These are phyloP conservation scores for Hypoxylon lenormandii DNA, from an alignment of 495 filamentous ascomycete genomes.

Conservation along the genomic window DNA sequence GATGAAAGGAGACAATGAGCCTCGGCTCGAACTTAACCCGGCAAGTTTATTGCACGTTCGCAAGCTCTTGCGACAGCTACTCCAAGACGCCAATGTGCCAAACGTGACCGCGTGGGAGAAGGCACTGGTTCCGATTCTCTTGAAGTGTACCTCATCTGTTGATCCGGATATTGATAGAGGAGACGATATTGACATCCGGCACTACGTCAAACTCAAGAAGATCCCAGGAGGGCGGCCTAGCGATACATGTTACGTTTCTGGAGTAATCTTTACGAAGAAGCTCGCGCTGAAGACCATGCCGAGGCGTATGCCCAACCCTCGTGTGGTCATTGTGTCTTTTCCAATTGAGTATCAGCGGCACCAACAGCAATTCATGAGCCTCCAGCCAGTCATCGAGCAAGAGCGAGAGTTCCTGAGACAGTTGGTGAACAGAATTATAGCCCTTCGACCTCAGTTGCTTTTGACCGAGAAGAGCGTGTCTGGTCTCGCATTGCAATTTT, in stretches of 20 bases:
- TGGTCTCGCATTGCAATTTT: slow-evolving; percentile 85
- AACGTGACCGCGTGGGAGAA: slow-evolving; percentile 85
- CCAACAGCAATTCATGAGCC: slow-evolving; percentile 96
- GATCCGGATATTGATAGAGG: slow-evolving; percentile 88
- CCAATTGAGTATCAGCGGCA: slow-evolving; percentile 96
- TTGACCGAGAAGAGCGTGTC: slow-evolving; percentile 91
- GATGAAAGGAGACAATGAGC: slow-evolving; percentile 78
- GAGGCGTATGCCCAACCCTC: slow-evolving; percentile 81
- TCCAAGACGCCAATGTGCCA: slow-evolving; percentile 79
- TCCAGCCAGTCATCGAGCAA: slow-evolving; percentile 96
- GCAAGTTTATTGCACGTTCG: slow-evolving; percentile 89
- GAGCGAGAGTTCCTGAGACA: slow-evolving; percentile 95
- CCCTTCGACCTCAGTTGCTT: slow-evolving; percentile 82
- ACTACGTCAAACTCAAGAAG: slow-evolving; percentile 97
- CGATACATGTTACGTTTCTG: slow-evolving; percentile 94
- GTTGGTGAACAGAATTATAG: slow-evolving; percentile 89
- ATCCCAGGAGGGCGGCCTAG: slow-evolving; percentile 88
- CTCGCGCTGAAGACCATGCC: slow-evolving; percentile 96
- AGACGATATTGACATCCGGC: slow-evolving; percentile 97
- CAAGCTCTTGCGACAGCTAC: slow-evolving; percentile 82
- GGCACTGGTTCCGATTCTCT: slow-evolving; percentile 87
- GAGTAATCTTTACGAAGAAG: slow-evolving; percentile 97
- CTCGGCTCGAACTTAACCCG: slow-evolving; percentile 82
- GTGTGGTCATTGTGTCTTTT: slow-evolving; percentile 93
- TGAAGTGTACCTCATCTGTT: slow-evolving; percentile 93